phyloP scores from a whole-genome alignment of 2,329 filamentous ascomycete species.

The Pseudogymnoascus sp. region DNA sequence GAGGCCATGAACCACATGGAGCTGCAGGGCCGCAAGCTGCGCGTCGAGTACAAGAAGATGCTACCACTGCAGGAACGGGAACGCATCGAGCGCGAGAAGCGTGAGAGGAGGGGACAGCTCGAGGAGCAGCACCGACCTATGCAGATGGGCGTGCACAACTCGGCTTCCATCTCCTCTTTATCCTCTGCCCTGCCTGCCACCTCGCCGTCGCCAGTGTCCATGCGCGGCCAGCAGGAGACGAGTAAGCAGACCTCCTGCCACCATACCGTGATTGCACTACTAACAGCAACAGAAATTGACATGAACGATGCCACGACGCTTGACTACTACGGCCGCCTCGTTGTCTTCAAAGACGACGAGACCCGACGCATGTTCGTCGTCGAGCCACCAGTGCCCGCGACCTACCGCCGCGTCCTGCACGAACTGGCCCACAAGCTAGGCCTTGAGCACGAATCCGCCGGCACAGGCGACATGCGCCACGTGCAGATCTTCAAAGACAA shows the following conservation, averaged over 20 bases:
- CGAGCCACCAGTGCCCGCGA: conserved; percentile 68
- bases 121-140: conserved; percentile 91
- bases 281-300: conserved; percentile 62
- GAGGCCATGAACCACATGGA: conserved; percentile 93
- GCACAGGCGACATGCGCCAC: conserved; percentile 78
- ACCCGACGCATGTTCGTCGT: conserved; percentile 77
- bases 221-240: conserved; percentile 20
- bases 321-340: conserved; percentile 81
- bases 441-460: conserved; percentile 82
- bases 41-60: conserved; percentile 99
- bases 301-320: conserved; percentile 85
- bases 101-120: conserved; percentile 87
- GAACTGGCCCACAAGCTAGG: conserved; percentile 94
- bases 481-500: conserved; percentile 77
- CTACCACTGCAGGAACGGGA: conserved; percentile 89
- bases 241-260: conserved; percentile 14
- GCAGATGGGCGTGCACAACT: conserved; percentile 58
- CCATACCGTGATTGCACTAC: conserved; percentile 33
- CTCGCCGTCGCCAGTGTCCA: conserved; percentile 27
- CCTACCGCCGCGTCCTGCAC: conserved; percentile 84
- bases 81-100: conserved; percentile 92
- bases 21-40: conserved; percentile 84
- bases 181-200: conserved; percentile 51
- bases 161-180: conserved; percentile 71
- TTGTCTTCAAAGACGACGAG: conserved; percentile 78